These are phyloP conservation scores for Calendula officinalis DNA, from an alignment of 129 eudicot species.

Conservation along the genomic window DNA sequence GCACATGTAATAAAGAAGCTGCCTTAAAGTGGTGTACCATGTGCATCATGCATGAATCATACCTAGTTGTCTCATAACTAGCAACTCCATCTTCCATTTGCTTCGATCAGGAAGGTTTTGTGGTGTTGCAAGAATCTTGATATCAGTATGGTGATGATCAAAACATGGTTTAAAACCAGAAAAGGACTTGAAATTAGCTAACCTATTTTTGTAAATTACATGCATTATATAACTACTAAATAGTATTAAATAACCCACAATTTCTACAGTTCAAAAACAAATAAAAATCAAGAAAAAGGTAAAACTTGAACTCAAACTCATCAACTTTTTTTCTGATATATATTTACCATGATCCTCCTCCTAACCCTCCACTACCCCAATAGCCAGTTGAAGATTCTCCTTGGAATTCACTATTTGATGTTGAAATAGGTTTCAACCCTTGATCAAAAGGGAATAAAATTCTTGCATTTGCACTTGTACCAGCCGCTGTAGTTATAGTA, in stretches of 20 bases:
- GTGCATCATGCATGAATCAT: constrained; percentile 30
- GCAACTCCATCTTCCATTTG: constrained; percentile 18
- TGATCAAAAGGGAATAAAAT: constrained; percentile 57
- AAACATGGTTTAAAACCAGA: constrained; percentile 6
- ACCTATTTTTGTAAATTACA: constrained; percentile 34
- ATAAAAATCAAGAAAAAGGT: constrained; percentile 3
- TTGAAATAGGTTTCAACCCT: constrained; percentile 43
- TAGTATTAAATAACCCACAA: constrained; percentile 30
- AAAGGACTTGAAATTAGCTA: constrained; percentile 3
- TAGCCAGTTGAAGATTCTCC: constrained; percentile 42
- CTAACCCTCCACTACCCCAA: constrained; percentile 50
- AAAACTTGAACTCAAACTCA: constrained; percentile 32
- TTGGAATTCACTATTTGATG: constrained; percentile 34
- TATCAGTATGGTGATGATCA: not conserved
- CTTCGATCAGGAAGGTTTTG: constrained; percentile 1
- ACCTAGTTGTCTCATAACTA: constrained; percentile 6
- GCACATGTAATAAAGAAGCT: constrained; percentile 24
- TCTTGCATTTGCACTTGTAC: constrained; percentile 34
- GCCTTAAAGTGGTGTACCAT: constrained; percentile 34
- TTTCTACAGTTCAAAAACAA: constrained; percentile 35
- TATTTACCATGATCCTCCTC: constrained; percentile 60
- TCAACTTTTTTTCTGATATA: constrained; percentile 24
- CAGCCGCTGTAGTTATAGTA: constrained; percentile 32
- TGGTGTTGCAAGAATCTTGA: constrained; percentile 18
- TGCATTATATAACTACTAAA: constrained; percentile 23